Evolutionary conservation across 306 rosid genomes (phyloP), one percentile per base, ranked within the genome.

Genomic region (Amphicarpaea edgeworthii): DNA sequence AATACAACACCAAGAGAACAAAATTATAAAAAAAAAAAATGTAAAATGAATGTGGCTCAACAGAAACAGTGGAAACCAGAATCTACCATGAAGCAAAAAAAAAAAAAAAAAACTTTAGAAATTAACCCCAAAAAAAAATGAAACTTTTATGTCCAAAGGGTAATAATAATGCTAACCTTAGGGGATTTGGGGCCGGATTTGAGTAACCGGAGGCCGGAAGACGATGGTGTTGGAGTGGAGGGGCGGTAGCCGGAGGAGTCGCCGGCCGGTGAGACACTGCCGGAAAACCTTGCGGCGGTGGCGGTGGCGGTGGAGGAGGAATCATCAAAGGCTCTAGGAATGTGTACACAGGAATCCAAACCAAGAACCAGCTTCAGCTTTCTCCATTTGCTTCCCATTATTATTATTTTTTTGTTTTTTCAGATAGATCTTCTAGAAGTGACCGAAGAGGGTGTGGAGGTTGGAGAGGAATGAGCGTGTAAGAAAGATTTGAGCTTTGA

Each of bases 371-470:
- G 82, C 80, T 92, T 95, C 71, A 92, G 81, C 84, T 95, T 92
- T 85, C 89, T 90, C 98, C 98, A 95, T 72, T 88, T 90, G 75
- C 89, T 92, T 55, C 80, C 90, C 98, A 92, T 91, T 62, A 32
- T 78, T 30, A n/a, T 6, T 62, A 14, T 4, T 0, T 34, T 9
- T 5, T 15, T 9, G 17, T 5, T 7, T 12, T 6, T 72, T 7
- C 8, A 49, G 77, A 77, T 76, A 79, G 85, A 83, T 75, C 73
- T 69, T 59, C 17, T 69, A 38, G 79, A 15, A 73, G 71, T 67
- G 73, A 70, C 67, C 58, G 83, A 84, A 47, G 57, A 67, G 15
- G 60, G 14, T 30, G 24, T 1, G 43, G 76, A 41, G 30, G 15
- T 21, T 34, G 61, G 74, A 73, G 82, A 26, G 37, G 78, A 82